Base-by-base conservation (phyloP, 1,139 yeast genomes). In the Kurtzmaniella quercitrusa region DNA sequence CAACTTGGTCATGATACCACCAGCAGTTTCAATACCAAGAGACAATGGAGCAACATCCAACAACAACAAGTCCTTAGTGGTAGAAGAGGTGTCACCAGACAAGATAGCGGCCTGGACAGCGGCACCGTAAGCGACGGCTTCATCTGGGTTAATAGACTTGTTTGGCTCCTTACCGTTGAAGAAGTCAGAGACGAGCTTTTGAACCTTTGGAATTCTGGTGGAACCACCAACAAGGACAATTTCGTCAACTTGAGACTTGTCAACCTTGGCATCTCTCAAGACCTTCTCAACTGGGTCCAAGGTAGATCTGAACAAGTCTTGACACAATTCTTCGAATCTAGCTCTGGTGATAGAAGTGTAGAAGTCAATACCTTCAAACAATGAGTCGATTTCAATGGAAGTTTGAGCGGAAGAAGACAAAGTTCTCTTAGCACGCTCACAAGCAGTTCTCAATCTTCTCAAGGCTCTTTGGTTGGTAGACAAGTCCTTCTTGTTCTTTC, bases 31-130 rank as follows among this genome's bases (percentile, higher is more conserved):
- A 72, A 93, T 97, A 88, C 98, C 98, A 69, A 91, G 82, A 60
- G 98, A 90, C 72, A 93, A 86, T 77, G 98, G 98, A 68, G 91
- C 93, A 68, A 91, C 98, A 81, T 91, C 98, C 77, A 91, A 86
- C 73, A 91, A 85, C 71, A 91, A 84, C 71, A 91, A 83, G 79
- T 91, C 97, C 81, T 91, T 98, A 85, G 79, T 90, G 95, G 60
- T 88, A 59, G 95, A 86, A 60, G 97, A 89, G 64, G 95, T 87
- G 81, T 89, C 95, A 78, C 96, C 96, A 62, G 97, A 88, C 74
- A 90, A 82, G 80, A 90, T 89, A 68, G 97, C 95, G 56, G 94
- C 95, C 73, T 86, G 95, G 49, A 80, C 84, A 47, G 86, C 85
- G 48, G 86, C 86, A 76, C 86, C 86, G 58, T 81, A 81, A 37